phyloP scores from a whole-genome alignment of 2,329 filamentous ascomycete species.

The Davidsoniella virescens region DNA sequence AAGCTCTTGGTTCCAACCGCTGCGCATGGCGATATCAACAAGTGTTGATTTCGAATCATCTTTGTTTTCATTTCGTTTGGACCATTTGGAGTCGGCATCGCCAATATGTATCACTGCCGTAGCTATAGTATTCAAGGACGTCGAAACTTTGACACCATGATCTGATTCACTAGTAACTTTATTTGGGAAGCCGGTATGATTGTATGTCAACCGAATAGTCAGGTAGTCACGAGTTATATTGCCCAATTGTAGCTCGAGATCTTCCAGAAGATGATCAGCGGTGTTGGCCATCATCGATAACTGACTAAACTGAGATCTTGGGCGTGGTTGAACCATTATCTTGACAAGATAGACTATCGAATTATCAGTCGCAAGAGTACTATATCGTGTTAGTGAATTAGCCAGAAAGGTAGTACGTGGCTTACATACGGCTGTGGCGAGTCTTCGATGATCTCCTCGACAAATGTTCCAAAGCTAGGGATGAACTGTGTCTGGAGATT shows the following conservation, averaged over 20 bases:
- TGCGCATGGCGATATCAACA: conserved; percentile 8
- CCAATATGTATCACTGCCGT: conserved; percentile 34
- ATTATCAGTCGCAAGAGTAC: conserved; percentile 27
- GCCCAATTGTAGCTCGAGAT: conserved; percentile 41
- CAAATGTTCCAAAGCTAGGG: conserved; percentile 24
- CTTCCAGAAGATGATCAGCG: conserved; percentile 40
- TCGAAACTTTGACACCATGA: conserved; percentile 18
- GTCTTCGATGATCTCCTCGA: conserved; percentile 32
- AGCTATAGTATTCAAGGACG: conserved; percentile 35
- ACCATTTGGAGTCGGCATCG: conserved; percentile 35
- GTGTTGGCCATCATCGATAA: conserved; percentile 3
- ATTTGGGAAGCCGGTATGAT: conserved; percentile 37
- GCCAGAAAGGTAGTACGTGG: not conserved
- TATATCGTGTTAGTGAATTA: conserved; percentile 15
- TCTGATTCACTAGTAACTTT: conserved; percentile 3
- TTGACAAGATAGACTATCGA: conserved; percentile 33
- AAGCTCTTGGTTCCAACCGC: conserved; percentile 10
- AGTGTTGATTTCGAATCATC: conserved; percentile 26
- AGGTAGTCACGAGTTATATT: conserved; percentile 32
- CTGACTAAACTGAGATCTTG: not conserved
- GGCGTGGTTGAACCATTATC: conserved; percentile 16
- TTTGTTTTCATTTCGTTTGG: conserved; percentile 14
- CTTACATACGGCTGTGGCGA: conserved; percentile 26
- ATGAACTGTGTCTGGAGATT: conserved; percentile 31
- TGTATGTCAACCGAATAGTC: conserved; percentile 35